Conservation (phyloP, 164 flowering plant genomes). For the Litsea cubeba region DNA sequence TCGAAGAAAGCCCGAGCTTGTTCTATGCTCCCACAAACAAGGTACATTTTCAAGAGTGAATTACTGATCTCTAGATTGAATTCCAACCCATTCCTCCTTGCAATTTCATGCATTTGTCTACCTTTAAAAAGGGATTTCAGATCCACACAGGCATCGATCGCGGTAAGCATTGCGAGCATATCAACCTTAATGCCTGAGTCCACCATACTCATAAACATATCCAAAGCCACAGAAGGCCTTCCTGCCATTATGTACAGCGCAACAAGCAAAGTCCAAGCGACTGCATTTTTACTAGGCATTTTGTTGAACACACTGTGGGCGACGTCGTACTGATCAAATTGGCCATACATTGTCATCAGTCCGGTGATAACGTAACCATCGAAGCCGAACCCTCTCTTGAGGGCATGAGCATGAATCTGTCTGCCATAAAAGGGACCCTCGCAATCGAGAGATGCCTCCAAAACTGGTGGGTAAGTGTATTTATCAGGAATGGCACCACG, state of each 20-base stretch:
- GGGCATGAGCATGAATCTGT: slow-evolving; percentile 56
- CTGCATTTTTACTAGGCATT: slow-evolving; percentile 24
- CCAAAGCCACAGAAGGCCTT: slow-evolving; percentile 38
- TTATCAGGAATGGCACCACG: slow-evolving; percentile 49
- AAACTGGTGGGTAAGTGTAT: slow-evolving; percentile 57
- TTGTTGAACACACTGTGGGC: slow-evolving; percentile 37
- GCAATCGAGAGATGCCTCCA: slow-evolving; percentile 39
- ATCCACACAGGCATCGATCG: slow-evolving; percentile 40
- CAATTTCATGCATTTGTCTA: slow-evolving; percentile 41
- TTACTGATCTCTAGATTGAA: slow-evolving; percentile 51
- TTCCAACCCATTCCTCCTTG: slow-evolving; percentile 36
- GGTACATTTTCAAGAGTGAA: slow-evolving; percentile 59
- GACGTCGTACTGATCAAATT: slow-evolving; percentile 29
- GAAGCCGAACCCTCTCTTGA: slow-evolving; percentile 42
- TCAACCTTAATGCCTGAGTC: slow-evolving; percentile 29
- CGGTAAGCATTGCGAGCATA: slow-evolving; percentile 48
- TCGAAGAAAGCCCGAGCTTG: slow-evolving; percentile 51
- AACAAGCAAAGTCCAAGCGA: slow-evolving; percentile 55
- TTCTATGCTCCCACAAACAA: slow-evolving; percentile 44
- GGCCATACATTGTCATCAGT: slow-evolving; percentile 52
- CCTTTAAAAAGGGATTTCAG: slow-evolving; percentile 43
- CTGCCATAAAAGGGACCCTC: slow-evolving; percentile 33
- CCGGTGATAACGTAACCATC: slow-evolving; percentile 43
- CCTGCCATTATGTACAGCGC: slow-evolving; percentile 32
- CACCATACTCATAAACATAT: slow-evolving; percentile 43